Percentiles rank a stretch among this genome's conserved stretches.
Evolutionary conservation across 257 asterid genomes (phyloP).

Genomic region (Gentiana straminea): DNA sequence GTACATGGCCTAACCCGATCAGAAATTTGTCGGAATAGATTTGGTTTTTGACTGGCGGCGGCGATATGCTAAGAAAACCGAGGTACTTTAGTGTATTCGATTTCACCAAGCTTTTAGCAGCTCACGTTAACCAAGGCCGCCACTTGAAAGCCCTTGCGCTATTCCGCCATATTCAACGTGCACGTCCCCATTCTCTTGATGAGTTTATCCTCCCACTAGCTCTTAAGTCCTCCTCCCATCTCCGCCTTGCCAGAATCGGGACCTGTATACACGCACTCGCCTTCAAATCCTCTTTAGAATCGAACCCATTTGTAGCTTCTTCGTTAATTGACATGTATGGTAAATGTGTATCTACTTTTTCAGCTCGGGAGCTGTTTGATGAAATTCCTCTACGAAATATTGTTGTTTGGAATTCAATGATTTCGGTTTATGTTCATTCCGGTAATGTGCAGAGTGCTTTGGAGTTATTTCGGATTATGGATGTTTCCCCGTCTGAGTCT

Average conservation of each 20-base stretch:
- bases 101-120: slow-evolving; percentile 32
- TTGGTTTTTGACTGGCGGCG: too few relatives aligned
- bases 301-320: slow-evolving; percentile 38
- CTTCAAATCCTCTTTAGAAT: slow-evolving; percentile 13
- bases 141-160: slow-evolving; percentile 32
- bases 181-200: slow-evolving; percentile 25
- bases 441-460: slow-evolving; percentile 21
- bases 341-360: slow-evolving; percentile 22
- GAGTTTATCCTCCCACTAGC: slow-evolving; percentile 39
- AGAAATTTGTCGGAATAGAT: too few relatives aligned
- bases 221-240: slow-evolving; percentile 34
- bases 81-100: slow-evolving; percentile 32
- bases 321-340: slow-evolving; percentile 37
- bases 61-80: slow-evolving; percentile 2
- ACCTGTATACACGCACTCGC: slow-evolving; percentile 26
- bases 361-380: slow-evolving; percentile 33
- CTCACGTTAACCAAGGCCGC: slow-evolving; percentile 33
- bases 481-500: slow-evolving; percentile 24
- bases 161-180: slow-evolving; percentile 27
- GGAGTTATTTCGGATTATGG: slow-evolving; percentile 25
- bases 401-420: slow-evolving; percentile 41
- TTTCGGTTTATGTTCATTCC: slow-evolving; percentile 25
- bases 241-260: slow-evolving; percentile 19
- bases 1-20: too few relatives aligned
- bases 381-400: slow-evolving; percentile 29